phyloP scores from a whole-genome alignment of 768 basidiomycete species.

The Pleurotus citrinopileatus region DNA sequence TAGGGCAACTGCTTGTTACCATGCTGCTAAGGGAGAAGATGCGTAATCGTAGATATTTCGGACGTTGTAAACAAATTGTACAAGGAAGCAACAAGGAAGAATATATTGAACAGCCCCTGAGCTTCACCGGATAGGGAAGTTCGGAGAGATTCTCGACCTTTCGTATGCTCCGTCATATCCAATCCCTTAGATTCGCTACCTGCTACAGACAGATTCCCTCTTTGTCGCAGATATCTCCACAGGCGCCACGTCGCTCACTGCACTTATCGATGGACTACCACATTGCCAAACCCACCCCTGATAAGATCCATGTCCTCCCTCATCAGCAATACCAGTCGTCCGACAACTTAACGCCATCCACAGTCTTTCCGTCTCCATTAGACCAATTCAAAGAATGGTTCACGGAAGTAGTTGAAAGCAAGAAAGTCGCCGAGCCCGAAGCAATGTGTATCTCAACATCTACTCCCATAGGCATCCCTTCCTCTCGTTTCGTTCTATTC shows the following conservation, averaged over 20 bases:
- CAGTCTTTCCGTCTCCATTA: slow-evolving; percentile 66
- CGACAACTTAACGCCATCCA: slow-evolving; percentile 62
- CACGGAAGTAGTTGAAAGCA: slow-evolving; percentile 50
- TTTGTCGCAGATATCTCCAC: background rate
- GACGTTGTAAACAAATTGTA: background rate
- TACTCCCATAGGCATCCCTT: slow-evolving; percentile 72
- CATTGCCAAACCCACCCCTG: slow-evolving; percentile 42
- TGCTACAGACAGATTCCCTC: no score
- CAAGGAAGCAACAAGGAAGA: no score
- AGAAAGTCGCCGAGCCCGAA: slow-evolving; percentile 82
- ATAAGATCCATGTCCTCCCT: slow-evolving; percentile 64
- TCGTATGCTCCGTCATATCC: background rate
- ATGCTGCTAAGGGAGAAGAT: slow-evolving; percentile 35
- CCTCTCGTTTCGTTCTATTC: slow-evolving; percentile 85
- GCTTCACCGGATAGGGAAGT: no score
- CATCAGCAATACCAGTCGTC: slow-evolving; percentile 73
- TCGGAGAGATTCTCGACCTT: background rate
- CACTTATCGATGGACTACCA: slow-evolving; percentile 34
- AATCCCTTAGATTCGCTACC: no score
- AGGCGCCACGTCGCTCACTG: background rate
- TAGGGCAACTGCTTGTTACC: slow-evolving; percentile 41
- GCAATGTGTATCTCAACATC: slow-evolving; percentile 81
- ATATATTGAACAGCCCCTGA: no score
- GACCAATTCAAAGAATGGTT: slow-evolving; percentile 90
- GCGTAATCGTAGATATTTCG: background rate